Percentiles rank a stretch among this genome's conserved stretches.
Evolutionary conservation across 306 rosid genomes (phyloP).

Genomic region (Psophocarpus tetragonolobus): DNA sequence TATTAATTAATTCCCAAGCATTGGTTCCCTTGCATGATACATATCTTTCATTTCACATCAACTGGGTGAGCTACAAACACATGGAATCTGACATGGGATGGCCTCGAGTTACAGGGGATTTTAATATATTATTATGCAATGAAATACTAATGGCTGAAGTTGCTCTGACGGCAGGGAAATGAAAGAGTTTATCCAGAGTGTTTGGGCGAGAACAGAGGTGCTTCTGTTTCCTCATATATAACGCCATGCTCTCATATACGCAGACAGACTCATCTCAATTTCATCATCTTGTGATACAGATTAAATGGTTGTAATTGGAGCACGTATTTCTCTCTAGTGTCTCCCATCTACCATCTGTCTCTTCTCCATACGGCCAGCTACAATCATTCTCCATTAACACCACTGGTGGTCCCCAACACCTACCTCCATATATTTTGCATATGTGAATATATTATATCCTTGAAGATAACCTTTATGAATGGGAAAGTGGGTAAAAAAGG

Average conservation of each 20-base stretch:
- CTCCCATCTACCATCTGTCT: conserved; percentile 83
- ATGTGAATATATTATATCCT: conserved; percentile 14
- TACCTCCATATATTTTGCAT: conserved; percentile 39
- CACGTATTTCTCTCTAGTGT: conserved; percentile 72
- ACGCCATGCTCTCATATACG: conserved; percentile 51
- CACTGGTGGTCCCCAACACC: conserved; percentile 74
- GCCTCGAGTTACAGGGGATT: conserved; percentile 50
- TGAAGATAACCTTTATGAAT: conserved; percentile 15
- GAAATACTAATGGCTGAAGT: conserved; percentile 39
- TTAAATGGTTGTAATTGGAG: conserved; percentile 62
- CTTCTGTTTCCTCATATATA: conserved; percentile 39
- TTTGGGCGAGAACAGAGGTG: conserved; percentile 34
- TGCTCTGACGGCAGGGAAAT: conserved; percentile 9
- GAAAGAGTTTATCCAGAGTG: conserved; percentile 26
- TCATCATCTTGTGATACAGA: conserved; percentile 55
- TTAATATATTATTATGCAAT: conserved; percentile 38
- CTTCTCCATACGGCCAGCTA: conserved; percentile 66
- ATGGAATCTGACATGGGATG: conserved; percentile 69
- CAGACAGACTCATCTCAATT: conserved; percentile 55
- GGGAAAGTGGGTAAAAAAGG: conserved; percentile 18
- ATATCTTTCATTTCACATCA: conserved; percentile 51
- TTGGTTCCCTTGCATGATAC: conserved; percentile 51
- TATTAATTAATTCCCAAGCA: conserved; percentile 37
- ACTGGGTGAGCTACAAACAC: conserved; percentile 52
- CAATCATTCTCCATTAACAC: conserved; percentile 64